Percentiles rank a stretch among this genome's conserved stretches.
These are phyloP conservation scores for Cryptococcus deneoformans DNA, from an alignment of 1,284 basidiomycete genomes.

Conservation along the genomic window DNA sequence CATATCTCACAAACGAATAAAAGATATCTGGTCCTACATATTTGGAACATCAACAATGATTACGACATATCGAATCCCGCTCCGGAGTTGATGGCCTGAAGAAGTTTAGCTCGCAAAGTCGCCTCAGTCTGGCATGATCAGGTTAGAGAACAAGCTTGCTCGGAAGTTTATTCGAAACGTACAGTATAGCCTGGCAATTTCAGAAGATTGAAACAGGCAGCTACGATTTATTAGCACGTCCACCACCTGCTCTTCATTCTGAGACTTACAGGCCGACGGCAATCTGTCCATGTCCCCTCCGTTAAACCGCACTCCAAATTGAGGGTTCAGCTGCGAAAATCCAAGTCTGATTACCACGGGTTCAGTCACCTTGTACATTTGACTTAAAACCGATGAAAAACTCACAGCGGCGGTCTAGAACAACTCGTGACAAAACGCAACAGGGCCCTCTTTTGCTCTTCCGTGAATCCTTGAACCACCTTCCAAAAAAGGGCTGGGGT, in stretches of 20 bases:
- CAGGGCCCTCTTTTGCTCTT: slow-evolving; percentile 70
- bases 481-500: slow-evolving; percentile 77
- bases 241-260: slow-evolving; percentile 29
- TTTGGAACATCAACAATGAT: background rate
- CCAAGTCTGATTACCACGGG: slow-evolving; percentile 55
- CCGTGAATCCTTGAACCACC: slow-evolving; percentile 46
- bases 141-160: background rate
- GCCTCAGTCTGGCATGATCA: slow-evolving; percentile 53
- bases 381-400: slow-evolving; percentile 4
- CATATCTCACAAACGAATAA: too few species aligned
- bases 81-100: slow-evolving; percentile 77
- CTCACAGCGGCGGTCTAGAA: slow-evolving; percentile 79
- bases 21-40: too few species aligned
- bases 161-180: slow-evolving; percentile 1
- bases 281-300: slow-evolving; percentile 73
- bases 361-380: background rate
- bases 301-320: slow-evolving; percentile 78
- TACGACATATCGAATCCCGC: slow-evolving; percentile 88
- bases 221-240: slow-evolving; percentile 9
- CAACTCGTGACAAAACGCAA: slow-evolving; percentile 89
- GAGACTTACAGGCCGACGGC: slow-evolving; percentile 53
- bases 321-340: slow-evolving; percentile 80
- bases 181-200: slow-evolving; percentile 54
- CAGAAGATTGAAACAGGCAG: slow-evolving; percentile 75
- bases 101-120: slow-evolving; percentile 68